Percentiles rank a stretch among this genome's conserved stretches.
Evolutionary conservation across 2,329 filamentous ascomycete species (phyloP).

Genomic region (Zopfia rhizophila): DNA sequence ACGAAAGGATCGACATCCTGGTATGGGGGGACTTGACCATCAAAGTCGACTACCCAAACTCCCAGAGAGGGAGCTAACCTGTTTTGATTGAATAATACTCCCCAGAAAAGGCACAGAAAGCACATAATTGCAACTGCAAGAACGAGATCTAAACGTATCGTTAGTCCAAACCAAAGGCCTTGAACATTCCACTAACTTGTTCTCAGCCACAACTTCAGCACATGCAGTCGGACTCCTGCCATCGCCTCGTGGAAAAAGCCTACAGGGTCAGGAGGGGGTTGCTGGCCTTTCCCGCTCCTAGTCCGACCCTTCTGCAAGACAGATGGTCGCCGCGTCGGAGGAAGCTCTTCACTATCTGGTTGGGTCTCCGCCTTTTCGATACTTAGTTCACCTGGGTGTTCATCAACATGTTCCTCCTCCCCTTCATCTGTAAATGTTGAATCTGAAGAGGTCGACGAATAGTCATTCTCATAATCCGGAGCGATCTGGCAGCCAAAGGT

Average conservation of each 20-base stretch:
- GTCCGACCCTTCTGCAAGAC: slow-evolving; percentile 27
- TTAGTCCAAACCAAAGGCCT: background rate
- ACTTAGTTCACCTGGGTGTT: slow-evolving; percentile 11
- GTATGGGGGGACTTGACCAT: slow-evolving; percentile 64
- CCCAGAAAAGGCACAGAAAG: slow-evolving; percentile 42
- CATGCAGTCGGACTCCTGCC: slow-evolving; percentile 42
- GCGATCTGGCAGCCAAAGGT: slow-evolving; percentile 41
- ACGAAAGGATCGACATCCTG: slow-evolving; percentile 59
- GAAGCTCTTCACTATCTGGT: slow-evolving; percentile 14
- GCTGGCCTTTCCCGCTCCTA: slow-evolving; percentile 27
- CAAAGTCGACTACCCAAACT: slow-evolving; percentile 72
- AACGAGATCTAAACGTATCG: slow-evolving; percentile 30
- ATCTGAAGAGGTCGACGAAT: slow-evolving; percentile 25
- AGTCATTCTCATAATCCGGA: slow-evolving; percentile 32
- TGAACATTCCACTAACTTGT: slow-evolving; percentile 30
- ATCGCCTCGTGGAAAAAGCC: slow-evolving; percentile 44
- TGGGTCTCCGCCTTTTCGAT: slow-evolving; percentile 38
- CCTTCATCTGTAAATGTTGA: slow-evolving; percentile 17
- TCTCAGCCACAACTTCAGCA: slow-evolving; percentile 38
- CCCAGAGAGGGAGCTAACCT: slow-evolving; percentile 50
- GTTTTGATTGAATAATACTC: slow-evolving; percentile 38
- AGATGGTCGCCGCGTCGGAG: slow-evolving; percentile 18
- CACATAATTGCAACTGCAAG: slow-evolving; percentile 35
- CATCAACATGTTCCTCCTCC: slow-evolving; percentile 6
- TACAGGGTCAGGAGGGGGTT: slow-evolving; percentile 25